A percentile compares a stretch with the other conserved stretches of the same genome.
These are phyloP conservation scores for Ambrosiella beaveri DNA, from an alignment of 2,329 filamentous ascomycete genomes.

Conservation along the genomic window DNA sequence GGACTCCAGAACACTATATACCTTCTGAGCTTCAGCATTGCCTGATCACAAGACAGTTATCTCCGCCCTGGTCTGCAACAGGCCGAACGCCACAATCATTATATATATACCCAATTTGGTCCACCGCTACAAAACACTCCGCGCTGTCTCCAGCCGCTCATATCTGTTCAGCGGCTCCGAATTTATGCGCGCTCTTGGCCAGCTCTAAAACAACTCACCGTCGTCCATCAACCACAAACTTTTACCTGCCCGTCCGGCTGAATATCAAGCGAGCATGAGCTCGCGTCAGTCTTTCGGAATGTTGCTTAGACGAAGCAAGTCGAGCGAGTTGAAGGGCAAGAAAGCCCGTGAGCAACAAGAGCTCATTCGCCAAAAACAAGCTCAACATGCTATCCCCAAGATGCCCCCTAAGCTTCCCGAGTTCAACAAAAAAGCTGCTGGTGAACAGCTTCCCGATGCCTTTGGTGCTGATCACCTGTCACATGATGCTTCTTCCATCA, in stretches of 20 bases:
- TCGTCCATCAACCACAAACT: neutral
- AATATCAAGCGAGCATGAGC: constrained; percentile 19
- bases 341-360: constrained; percentile 43
- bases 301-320: constrained; percentile 52
- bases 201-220: neutral
- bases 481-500: constrained; percentile 43
- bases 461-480: constrained; percentile 34
- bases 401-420: constrained; percentile 35
- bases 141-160: neutral
- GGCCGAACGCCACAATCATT: neutral
- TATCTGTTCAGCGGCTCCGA: no score
- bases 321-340: constrained; percentile 44
- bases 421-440: constrained; percentile 32
- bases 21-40: neutral
- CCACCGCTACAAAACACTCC: neutral
- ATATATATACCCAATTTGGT: neutral
- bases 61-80: neutral
- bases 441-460: constrained; percentile 28
- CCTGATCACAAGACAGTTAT: neutral
- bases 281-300: constrained; percentile 32
- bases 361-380: constrained; percentile 31
- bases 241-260: neutral
- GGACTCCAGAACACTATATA: neutral
- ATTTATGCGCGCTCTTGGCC: neutral
- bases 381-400: constrained; percentile 29